phyloP scores from a whole-genome alignment of 331 rosid species.

The Acacia concinna region DNA sequence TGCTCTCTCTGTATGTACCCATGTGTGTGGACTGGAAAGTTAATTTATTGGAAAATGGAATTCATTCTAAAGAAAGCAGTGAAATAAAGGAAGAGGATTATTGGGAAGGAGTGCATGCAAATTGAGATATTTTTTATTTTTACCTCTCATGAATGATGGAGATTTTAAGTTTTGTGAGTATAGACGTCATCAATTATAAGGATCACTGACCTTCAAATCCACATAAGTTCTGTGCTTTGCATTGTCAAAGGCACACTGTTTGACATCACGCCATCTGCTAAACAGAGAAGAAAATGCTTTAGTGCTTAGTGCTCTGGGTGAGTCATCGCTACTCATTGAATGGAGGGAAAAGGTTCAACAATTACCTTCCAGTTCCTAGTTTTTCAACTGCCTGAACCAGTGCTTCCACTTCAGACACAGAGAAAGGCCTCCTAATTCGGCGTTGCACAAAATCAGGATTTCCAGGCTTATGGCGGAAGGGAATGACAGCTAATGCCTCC shows the following conservation, averaged over 20 bases:
- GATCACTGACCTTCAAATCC: conserved; percentile 71
- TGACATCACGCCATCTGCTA: conserved; percentile 82
- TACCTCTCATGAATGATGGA: background rate
- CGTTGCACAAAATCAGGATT: conserved; percentile 69
- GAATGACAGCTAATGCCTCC: conserved; percentile 73
- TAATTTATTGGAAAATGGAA: background rate
- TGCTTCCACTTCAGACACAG: conserved; percentile 93
- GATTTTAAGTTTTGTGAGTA: background rate
- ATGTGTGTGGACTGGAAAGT: background rate
- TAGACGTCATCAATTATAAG: background rate
- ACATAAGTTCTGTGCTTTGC: conserved; percentile 87
- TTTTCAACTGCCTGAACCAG: conserved; percentile 88
- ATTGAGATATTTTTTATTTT: background rate
- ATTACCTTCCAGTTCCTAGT: conserved; percentile 87
- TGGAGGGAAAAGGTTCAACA: background rate
- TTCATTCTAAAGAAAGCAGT: background rate
- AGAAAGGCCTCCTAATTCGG: conserved; percentile 89
- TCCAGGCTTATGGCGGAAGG: conserved; percentile 55
- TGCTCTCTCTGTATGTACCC: background rate
- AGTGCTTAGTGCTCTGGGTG: background rate
- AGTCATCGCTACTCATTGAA: background rate
- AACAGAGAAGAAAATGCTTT: background rate
- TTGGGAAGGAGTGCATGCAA: background rate
- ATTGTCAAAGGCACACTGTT: conserved; percentile 72
- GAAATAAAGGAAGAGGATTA: background rate